Evolutionary conservation across 2,329 filamentous ascomycete genomes (phyloP), one percentile per base, ranked within the genome.

Genomic region (Domatiomyces catenatus): DNA sequence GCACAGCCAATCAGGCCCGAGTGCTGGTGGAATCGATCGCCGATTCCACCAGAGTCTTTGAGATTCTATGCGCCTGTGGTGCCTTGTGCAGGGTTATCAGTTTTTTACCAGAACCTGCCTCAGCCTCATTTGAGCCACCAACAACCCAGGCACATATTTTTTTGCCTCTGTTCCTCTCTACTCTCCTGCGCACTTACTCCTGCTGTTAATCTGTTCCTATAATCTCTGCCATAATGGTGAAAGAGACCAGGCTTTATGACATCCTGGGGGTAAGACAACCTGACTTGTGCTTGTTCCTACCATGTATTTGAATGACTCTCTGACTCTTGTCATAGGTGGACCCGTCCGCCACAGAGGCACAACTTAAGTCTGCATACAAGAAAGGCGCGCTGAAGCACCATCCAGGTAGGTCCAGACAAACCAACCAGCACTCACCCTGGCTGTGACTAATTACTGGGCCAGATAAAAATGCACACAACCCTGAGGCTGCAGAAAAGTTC

Each of bases 381-480:
- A 94, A 93, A 65, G 80, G 84, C 48, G 92, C 92, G 2, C 74
- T 98, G 52, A 88, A 81, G 66, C 78, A 89, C 60, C 92, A 98
- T 61, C 86, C 86, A 60, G 84, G 84, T 90, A 88, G 82, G 61
- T 94, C 20, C 36, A 52, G 10, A 15, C 8, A 44, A 8, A 20
- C 8, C 18, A 19, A 8, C 39, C 22, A 24, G n/a, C n/a, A 24
- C 3, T 3, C 28, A 10, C 10, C 10, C 32, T 8, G 10, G 7
- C 32, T 5, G 5, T 5, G 32, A 39, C 32, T 39, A 39, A 39
- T 39, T 15, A 2, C 10, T 5, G 10, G 10, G 10, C 39, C 60
- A 93, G 90, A 98, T 71, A 98, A 98, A 78, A 98, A 98, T 70
- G 80, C 83, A 58, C 81, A 92, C 74, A 93, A 94, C 74, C 88